These are phyloP conservation scores for Alternaria ventricosa DNA, from an alignment of 2,329 filamentous ascomycete species.

Conservation along the genomic window DNA sequence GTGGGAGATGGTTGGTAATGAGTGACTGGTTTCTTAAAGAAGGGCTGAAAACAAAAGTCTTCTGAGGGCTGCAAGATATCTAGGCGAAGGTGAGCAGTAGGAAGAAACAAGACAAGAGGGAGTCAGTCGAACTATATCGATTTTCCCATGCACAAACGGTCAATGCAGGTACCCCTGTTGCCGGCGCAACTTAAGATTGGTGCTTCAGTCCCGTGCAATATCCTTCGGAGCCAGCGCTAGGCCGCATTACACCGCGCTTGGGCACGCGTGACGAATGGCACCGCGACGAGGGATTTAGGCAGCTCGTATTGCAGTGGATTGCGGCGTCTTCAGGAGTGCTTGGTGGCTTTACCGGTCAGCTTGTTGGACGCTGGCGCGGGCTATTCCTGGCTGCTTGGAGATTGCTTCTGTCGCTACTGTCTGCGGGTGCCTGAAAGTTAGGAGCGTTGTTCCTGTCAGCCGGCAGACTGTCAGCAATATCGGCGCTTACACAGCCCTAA, in stretches of 20 bases:
- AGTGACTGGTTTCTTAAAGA: conserved; percentile 34
- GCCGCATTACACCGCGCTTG: neutral
- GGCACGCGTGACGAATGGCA: conserved; percentile 19
- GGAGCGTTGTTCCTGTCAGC: conserved; percentile 3
- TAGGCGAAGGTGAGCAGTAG: conserved; percentile 12
- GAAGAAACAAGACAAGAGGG: conserved; percentile 14
- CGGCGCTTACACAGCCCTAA: neutral
- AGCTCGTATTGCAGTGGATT: conserved; percentile 12
- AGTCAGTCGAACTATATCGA: conserved; percentile 33
- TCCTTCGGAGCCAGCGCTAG: conserved; percentile 5
- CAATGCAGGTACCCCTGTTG: conserved; percentile 11
- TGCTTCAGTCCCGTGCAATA: conserved; percentile 17
- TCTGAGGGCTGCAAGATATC: conserved; percentile 19
- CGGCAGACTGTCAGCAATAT: neutral
- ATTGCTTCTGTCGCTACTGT: neutral
- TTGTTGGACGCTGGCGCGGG: conserved; percentile 8
- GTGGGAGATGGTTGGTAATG: conserved; percentile 19
- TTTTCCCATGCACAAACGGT: conserved; percentile 14
- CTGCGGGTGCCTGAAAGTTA: conserved; percentile 12
- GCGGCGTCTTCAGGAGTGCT: conserved; percentile 18
- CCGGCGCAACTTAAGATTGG: conserved; percentile 13
- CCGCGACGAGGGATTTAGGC: conserved; percentile 15
- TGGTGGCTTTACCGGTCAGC: conserved; percentile 14
- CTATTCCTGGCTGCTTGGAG: conserved; percentile 19
- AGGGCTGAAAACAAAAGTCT: conserved; percentile 37